Conservation (phyloP, 306 rosid genomes). For the Carpinus fangiana region DNA sequence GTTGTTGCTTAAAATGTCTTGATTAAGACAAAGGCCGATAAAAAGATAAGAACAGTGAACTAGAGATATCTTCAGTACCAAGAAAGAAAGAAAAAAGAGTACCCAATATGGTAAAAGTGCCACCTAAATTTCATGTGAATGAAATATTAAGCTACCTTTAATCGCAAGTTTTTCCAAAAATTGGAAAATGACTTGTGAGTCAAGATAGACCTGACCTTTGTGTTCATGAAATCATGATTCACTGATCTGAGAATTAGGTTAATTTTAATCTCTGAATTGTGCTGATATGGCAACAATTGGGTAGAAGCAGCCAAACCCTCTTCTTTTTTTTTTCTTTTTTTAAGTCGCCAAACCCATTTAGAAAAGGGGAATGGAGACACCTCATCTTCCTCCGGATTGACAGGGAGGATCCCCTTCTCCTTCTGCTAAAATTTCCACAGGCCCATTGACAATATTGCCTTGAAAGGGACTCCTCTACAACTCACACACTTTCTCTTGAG, state of each 20-base stretch:
- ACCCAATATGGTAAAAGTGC: background rate
- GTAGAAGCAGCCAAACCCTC: no score
- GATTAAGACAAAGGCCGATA: background rate
- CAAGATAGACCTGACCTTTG: no score
- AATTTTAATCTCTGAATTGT: no score
- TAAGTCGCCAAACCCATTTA: background rate
- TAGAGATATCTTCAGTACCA: background rate
- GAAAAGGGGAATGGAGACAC: slow-evolving; percentile 17
- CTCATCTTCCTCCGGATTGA: slow-evolving; percentile 39
- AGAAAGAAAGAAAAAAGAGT: background rate
- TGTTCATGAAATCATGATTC: no score
- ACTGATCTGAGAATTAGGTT: no score
- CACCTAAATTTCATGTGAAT: background rate
- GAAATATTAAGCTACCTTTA: background rate
- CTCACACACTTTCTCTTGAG: background rate
- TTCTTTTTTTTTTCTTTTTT: no score
- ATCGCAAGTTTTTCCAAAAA: no score
- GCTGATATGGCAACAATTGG: no score
- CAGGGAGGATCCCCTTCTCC: slow-evolving; percentile 32
- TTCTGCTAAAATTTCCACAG: slow-evolving; percentile 13
- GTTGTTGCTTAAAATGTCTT: background rate
- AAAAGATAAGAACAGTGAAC: background rate
- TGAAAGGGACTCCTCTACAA: slow-evolving; percentile 32
- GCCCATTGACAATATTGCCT: slow-evolving; percentile 27
- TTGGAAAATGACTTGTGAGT: no score